phyloP scores from a whole-genome alignment of 331 rosid species.

The Prunus yedoensis region DNA sequence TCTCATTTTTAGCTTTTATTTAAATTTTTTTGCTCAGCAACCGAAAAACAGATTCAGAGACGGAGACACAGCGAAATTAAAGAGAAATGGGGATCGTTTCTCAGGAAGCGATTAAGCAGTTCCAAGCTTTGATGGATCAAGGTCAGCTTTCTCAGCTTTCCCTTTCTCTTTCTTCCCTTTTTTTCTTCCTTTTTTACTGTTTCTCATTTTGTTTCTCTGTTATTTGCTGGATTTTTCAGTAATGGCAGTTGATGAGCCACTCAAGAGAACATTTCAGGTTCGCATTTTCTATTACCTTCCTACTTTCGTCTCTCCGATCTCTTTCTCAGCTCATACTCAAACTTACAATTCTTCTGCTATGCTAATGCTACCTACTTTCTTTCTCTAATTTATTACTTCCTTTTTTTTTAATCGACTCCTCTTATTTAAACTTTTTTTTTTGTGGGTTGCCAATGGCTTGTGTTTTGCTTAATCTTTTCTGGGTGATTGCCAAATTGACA shows the following conservation, averaged over 20 bases:
- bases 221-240: not conserved
- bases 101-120: conserved; percentile 62
- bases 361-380: not conserved
- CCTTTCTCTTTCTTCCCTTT: not conserved
- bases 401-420: not conserved
- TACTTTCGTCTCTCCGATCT: not conserved
- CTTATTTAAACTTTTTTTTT: not conserved
- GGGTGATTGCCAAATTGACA: not conserved
- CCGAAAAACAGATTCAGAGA: not conserved
- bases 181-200: not conserved
- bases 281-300: conserved; percentile 22
- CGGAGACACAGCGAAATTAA: not conserved
- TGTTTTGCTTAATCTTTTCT: not conserved
- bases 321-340: not conserved
- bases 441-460: not conserved
- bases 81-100: conserved; percentile 56
- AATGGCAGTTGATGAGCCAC: conserved; percentile 66
- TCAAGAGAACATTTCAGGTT: conserved; percentile 75
- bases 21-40: too few relatives aligned
- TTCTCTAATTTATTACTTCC: not conserved
- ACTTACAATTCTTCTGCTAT: not conserved
- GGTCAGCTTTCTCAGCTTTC: conserved; percentile 25
- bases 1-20: too few relatives aligned
- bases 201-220: conserved; percentile 1
- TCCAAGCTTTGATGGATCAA: conserved; percentile 53